Evolutionary conservation across 208 protist species (phyloP).

Genomic region (Blastocrithidia nonstop): DNA sequence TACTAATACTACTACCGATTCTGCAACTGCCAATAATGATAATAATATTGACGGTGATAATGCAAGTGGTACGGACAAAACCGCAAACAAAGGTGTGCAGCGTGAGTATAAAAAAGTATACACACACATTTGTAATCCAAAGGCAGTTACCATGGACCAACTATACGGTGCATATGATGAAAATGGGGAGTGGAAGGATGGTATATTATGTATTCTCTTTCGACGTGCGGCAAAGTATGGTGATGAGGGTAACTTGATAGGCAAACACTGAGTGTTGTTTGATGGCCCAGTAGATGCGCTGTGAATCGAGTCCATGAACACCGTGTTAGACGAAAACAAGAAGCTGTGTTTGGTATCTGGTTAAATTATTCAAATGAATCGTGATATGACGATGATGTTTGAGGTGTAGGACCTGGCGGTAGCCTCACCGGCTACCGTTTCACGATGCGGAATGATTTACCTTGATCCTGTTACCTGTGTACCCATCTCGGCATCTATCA

Average conservation of each 20-base stretch:
- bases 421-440: constrained; percentile 95
- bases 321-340: constrained; percentile 92
- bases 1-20: too few species aligned
- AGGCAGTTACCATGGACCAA: constrained; percentile 97
- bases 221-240: constrained; percentile 80
- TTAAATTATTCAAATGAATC: constrained; percentile 92
- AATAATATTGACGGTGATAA: constrained; percentile 1
- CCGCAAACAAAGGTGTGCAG: constrained; percentile 30
- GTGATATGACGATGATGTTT: constrained; percentile 95
- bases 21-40: too few species aligned
- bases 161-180: constrained; percentile 95
- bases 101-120: constrained; percentile 83
- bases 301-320: constrained; percentile 95
- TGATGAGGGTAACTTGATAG: constrained; percentile 62
- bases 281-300: constrained; percentile 94
- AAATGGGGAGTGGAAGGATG: constrained; percentile 95
- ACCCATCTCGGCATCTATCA: constrained; percentile 41
- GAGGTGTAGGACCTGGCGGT: constrained; percentile 94
- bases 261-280: constrained; percentile 95
- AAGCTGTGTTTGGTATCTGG: constrained; percentile 92
- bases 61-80: neutral
- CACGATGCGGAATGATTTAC: constrained; percentile 97
- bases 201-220: constrained; percentile 91
- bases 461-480: constrained; percentile 88
- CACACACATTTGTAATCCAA: constrained; percentile 92